These are phyloP conservation scores for Leccinum rimulosum DNA, from an alignment of 768 basidiomycete species.

Conservation along the genomic window DNA sequence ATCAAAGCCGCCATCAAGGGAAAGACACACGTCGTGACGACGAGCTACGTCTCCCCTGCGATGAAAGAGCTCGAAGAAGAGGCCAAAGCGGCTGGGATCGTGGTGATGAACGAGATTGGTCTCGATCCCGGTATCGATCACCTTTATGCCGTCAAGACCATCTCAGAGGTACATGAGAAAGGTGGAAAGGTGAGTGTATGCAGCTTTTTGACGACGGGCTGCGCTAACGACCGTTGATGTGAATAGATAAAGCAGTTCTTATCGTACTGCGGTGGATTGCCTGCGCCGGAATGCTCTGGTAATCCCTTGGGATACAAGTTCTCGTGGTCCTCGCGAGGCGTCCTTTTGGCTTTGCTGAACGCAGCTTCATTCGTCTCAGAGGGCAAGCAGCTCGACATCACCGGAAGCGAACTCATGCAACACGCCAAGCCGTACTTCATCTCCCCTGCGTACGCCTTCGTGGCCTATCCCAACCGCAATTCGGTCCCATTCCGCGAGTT, in stretches of 20 bases:
- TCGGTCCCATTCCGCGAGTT: conserved; percentile 87
- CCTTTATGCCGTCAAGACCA: conserved; percentile 90
- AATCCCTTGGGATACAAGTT: conserved; percentile 99
- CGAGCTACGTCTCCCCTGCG: conserved; percentile 89
- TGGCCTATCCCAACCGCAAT: conserved; percentile 96
- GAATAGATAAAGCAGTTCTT: conserved; percentile 82
- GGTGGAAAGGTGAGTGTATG: conserved; percentile 78
- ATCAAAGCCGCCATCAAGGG: conserved; percentile 82
- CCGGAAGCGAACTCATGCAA: conserved; percentile 84
- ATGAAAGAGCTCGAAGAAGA: conserved; percentile 84
- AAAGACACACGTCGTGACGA: conserved; percentile 94
- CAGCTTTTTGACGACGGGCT: not conserved
- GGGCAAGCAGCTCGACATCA: conserved; percentile 61
- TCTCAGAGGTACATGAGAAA: conserved; percentile 88
- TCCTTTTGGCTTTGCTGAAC: conserved; percentile 93
- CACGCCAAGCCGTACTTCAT: conserved; percentile 93
- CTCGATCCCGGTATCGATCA: conserved; percentile 96
- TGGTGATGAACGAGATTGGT: conserved; percentile 97
- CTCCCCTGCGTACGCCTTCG: conserved; percentile 92
- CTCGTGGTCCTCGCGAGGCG: conserved; percentile 96
- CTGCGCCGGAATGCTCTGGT: conserved; percentile 84
- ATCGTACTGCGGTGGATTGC: conserved; percentile 95
- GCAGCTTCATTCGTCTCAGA: conserved; percentile 74
- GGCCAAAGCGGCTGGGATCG: conserved; percentile 83
- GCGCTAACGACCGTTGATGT: not conserved